phyloP scores from a whole-genome alignment of 106 monocot genomes.

The Allium cepa region DNA sequence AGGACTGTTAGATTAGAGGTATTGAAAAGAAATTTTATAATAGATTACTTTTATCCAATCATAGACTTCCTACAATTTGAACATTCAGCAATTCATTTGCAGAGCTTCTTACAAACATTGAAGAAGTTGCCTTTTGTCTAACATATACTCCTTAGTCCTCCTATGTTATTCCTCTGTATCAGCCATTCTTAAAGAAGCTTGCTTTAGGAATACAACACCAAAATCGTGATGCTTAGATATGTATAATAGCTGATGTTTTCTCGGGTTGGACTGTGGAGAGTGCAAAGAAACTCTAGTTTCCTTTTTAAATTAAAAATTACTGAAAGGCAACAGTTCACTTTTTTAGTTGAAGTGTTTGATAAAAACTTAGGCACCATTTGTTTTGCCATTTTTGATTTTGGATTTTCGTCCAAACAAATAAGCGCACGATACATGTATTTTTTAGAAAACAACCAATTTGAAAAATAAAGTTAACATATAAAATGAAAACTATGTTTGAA shows the following conservation, averaged over 20 bases:
- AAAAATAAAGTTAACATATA: no score
- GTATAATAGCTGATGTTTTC: conserved; percentile 33
- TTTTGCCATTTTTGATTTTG: no score
- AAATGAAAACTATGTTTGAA: no score
- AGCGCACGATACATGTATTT: no score
- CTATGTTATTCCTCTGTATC: conserved; percentile 1
- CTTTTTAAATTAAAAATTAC: background rate
- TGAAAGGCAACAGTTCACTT: no score
- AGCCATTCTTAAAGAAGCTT: conserved; percentile 19
- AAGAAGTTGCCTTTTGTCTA: conserved; percentile 21
- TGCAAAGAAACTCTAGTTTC: conserved; percentile 13
- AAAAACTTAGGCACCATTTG: no score
- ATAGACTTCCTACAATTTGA: background rate
- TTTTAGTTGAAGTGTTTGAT: no score
- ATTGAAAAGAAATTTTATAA: background rate
- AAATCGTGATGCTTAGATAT: background rate
- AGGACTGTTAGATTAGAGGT: background rate
- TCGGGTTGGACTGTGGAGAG: conserved; percentile 26
- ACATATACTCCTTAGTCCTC: conserved; percentile 7
- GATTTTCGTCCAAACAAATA: no score
- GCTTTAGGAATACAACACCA: conserved; percentile 3
- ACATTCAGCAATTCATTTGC: conserved; percentile 19
- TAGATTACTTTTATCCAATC: background rate
- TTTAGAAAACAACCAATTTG: no score
- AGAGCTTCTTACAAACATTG: conserved; percentile 20